Percentiles rank a stretch among this genome's conserved stretches.
Evolutionary conservation across 345 rosid genomes (phyloP).

Genomic region (Boechera stricta): DNA sequence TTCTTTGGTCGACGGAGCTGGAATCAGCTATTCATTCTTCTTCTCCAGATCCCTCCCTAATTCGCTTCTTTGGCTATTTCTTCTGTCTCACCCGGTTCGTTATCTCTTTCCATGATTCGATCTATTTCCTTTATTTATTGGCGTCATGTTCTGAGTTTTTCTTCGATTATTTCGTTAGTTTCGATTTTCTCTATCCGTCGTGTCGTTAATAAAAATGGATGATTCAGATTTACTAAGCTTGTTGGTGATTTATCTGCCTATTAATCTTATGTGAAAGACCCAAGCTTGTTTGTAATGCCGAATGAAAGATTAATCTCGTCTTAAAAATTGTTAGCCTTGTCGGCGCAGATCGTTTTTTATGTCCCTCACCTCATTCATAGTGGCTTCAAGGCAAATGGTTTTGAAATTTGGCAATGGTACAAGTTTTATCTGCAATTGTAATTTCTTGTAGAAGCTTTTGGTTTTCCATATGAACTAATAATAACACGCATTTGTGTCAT

Average conservation of each 20-base stretch:
- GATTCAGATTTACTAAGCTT: constrained; percentile 1
- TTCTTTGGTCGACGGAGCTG: constrained; percentile 19
- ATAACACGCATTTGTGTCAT: no score
- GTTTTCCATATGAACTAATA: no score
- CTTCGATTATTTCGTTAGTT: not conserved
- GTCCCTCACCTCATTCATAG: no score
- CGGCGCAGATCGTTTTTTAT: no score
- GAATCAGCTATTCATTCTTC: constrained; percentile 30
- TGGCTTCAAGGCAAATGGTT: not conserved
- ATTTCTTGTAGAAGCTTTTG: no score
- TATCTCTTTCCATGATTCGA: constrained; percentile 24
- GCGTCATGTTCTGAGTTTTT: not conserved
- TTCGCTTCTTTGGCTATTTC: not conserved
- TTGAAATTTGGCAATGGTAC: no score
- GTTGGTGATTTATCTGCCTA: not conserved
- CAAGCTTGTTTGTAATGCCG: not conserved
- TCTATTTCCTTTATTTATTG: not conserved
- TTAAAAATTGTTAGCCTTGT: not conserved
- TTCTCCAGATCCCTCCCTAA: constrained; percentile 31
- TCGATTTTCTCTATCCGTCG: not conserved
- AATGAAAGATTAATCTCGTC: not conserved
- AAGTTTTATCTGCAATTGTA: no score
- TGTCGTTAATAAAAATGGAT: not conserved
- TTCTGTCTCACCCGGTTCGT: constrained; percentile 33
- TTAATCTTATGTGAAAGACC: not conserved